Conservation (phyloP, 371 early-diverging fungal genomes). For the Mucor lusitanicus region DNA sequence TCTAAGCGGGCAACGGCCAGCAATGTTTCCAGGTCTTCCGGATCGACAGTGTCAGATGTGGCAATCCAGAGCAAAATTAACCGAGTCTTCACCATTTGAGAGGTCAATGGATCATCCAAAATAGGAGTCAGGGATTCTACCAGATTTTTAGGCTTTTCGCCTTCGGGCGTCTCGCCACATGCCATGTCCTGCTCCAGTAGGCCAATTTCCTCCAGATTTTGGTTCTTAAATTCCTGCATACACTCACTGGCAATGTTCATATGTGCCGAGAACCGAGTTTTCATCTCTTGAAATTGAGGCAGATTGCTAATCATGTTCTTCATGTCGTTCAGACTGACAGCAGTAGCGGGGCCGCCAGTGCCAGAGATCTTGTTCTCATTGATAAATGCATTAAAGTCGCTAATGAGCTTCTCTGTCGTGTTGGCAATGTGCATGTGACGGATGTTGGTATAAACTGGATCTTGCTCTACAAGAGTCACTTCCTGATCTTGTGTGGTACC, state of each 20-base stretch:
- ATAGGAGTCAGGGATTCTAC: constrained; percentile 83
- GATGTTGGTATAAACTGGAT: constrained; percentile 76
- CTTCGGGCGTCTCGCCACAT: constrained; percentile 86
- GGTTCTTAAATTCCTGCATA: constrained; percentile 73
- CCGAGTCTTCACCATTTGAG: constrained; percentile 80
- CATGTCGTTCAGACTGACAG: constrained; percentile 80
- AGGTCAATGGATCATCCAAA: constrained; percentile 73
- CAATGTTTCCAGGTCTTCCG: constrained; percentile 69
- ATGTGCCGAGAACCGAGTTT: constrained; percentile 89
- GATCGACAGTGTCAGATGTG: constrained; percentile 65
- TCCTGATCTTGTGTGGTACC: constrained; percentile 58
- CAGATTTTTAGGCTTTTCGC: constrained; percentile 71
- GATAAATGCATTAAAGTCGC: constrained; percentile 80
- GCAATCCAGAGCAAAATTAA: constrained; percentile 86
- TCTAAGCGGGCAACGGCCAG: constrained; percentile 75
- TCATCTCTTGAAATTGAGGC: constrained; percentile 93
- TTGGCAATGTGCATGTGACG: constrained; percentile 95
- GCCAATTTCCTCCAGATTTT: constrained; percentile 72
- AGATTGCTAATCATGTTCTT: constrained; percentile 85
- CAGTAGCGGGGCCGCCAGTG: constrained; percentile 55
- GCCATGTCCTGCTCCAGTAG: constrained; percentile 89
- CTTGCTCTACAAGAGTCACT: constrained; percentile 69
- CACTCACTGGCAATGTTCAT: constrained; percentile 92
- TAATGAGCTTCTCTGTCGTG: constrained; percentile 78
- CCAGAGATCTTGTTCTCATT: constrained; percentile 56